These are phyloP conservation scores for Litchi chinensis DNA, from an alignment of 345 rosid species.

Conservation along the genomic window DNA sequence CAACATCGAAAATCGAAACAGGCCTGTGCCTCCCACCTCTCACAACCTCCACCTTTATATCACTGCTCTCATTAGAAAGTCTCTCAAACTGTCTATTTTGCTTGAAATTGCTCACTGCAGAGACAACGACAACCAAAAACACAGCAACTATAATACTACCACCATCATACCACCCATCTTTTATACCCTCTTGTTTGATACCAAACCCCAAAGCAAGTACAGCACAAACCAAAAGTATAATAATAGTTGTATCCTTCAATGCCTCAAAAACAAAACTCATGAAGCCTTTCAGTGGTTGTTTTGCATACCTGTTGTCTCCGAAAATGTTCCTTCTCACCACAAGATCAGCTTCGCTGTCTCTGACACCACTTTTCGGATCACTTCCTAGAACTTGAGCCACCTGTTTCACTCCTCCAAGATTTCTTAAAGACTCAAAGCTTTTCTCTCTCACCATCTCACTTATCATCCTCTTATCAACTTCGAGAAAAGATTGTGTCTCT, in stretches of 20 bases:
- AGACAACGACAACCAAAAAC: conserved; percentile 13
- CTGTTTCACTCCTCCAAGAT: conserved; percentile 29
- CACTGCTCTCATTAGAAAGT: neutral
- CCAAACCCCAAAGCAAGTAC: conserved; percentile 33
- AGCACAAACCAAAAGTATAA: conserved; percentile 38
- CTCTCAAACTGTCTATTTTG: conserved; percentile 15
- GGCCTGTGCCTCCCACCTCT: conserved; percentile 3
- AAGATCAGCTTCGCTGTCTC: conserved; percentile 19
- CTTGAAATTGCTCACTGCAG: conserved; percentile 14
- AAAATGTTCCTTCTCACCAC: conserved; percentile 21
- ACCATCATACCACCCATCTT: conserved; percentile 30
- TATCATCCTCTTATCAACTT: conserved; percentile 23
- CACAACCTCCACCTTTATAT: conserved; percentile 18
- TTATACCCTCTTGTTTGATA: conserved; percentile 29
- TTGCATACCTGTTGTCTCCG: conserved; percentile 22
- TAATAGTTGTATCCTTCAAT: conserved; percentile 28
- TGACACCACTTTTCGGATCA: conserved; percentile 27
- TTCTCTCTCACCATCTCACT: conserved; percentile 27
- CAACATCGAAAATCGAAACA: conserved; percentile 17
- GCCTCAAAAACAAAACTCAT: conserved; percentile 34
- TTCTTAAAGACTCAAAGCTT: conserved; percentile 10
- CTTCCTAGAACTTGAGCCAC: conserved; percentile 25
- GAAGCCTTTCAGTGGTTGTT: conserved; percentile 27
- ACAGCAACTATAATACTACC: conserved; percentile 20
- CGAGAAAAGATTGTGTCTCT: neutral